phyloP scores from a whole-genome alignment of 2,329 filamentous ascomycete species.

The Pseudocercospora macadamiae region DNA sequence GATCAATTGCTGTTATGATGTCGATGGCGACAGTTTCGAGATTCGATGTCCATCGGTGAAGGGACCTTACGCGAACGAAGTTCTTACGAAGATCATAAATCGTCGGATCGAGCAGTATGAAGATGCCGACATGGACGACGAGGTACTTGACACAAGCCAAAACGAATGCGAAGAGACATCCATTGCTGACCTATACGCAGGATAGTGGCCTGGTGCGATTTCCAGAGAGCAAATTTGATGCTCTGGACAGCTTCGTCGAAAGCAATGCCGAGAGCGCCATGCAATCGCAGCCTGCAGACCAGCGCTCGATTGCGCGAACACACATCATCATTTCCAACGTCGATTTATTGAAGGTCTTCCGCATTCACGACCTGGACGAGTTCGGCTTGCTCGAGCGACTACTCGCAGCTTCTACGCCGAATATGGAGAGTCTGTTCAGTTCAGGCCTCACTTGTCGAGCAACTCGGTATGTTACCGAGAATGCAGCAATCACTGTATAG shows the following conservation, averaged over 20 bases:
- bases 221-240: conserved; percentile 26
- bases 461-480: conserved; percentile 20
- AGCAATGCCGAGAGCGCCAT: conserved; percentile 12
- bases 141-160: too few relatives aligned
- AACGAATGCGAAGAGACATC: too few relatives aligned
- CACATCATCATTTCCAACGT: conserved; percentile 23
- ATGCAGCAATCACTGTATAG: too few relatives aligned
- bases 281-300: neutral
- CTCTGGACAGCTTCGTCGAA: conserved; percentile 18
- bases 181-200: neutral
- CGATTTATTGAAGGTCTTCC: conserved; percentile 21
- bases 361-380: conserved; percentile 20
- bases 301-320: conserved; percentile 4
- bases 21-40: conserved; percentile 2
- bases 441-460: conserved; percentile 26
- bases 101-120: conserved; percentile 26
- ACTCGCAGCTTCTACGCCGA: conserved; percentile 14
- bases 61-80: conserved; percentile 23
- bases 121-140: conserved; percentile 18
- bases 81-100: conserved; percentile 19
- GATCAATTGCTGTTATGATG: conserved; percentile 27
- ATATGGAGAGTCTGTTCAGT: conserved; percentile 10
- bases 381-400: conserved; percentile 26
- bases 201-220: conserved; percentile 24
- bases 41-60: conserved; percentile 22